Evolutionary conservation across 768 basidiomycete genomes (phyloP).

Genomic region (Xerocomellus amylosporus): DNA sequence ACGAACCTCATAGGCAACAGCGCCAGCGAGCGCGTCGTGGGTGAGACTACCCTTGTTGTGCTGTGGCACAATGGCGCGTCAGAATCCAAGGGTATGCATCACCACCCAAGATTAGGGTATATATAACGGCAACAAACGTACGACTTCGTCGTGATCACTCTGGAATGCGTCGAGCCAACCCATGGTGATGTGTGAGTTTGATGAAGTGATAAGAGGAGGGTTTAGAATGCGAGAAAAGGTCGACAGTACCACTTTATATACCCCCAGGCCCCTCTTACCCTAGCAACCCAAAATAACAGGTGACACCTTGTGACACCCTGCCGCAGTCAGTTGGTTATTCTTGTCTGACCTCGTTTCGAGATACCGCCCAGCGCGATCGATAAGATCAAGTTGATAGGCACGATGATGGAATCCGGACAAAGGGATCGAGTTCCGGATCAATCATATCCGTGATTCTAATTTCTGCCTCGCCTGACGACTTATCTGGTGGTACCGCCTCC

Average conservation of each 20-base stretch:
- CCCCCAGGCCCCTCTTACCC: constrained; percentile 13
- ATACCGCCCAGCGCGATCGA: constrained; percentile 15
- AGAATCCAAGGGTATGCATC: not conserved
- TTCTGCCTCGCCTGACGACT: not conserved
- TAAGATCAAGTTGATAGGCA: constrained; percentile 21
- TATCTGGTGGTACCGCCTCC: not conserved
- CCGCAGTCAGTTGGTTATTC: constrained; percentile 11
- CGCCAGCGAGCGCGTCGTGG: constrained; percentile 23
- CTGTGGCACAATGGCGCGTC: not conserved
- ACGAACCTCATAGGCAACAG: constrained; percentile 18
- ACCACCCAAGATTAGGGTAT: not conserved
- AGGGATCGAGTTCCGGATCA: not conserved
- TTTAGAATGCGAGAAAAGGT: not conserved
- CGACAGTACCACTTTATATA: constrained; percentile 17
- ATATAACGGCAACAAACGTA: not conserved
- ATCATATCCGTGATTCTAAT: not conserved
- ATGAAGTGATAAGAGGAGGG: not conserved
- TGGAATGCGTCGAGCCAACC: constrained; percentile 1
- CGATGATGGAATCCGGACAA: constrained; percentile 2
- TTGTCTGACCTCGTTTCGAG: constrained; percentile 9
- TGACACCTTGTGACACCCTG: not conserved
- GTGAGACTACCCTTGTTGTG: constrained; percentile 12
- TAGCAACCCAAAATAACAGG: constrained; percentile 14
- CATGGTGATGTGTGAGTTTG: constrained; percentile 8
- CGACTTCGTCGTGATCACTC: not conserved